These are phyloP conservation scores for Pelargonium cotyledonis DNA, from an alignment of 441 rosid species.

Conservation along the genomic window DNA sequence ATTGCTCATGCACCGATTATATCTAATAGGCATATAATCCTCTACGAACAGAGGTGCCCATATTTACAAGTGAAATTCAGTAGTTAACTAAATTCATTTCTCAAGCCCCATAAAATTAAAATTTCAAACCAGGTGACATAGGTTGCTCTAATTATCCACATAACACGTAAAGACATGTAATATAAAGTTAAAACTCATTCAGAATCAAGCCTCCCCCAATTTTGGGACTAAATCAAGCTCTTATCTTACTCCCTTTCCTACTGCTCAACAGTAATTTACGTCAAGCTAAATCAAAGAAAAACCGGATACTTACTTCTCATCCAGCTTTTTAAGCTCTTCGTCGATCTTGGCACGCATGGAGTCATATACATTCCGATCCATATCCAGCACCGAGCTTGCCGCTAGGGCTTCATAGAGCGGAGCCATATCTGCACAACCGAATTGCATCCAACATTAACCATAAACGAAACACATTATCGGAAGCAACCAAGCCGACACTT, in stretches of 20 bases:
- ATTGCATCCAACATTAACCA: neutral
- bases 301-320: slow-evolving; percentile 62
- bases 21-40: no score
- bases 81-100: neutral
- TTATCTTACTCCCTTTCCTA: neutral
- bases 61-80: neutral
- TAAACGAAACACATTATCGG: neutral
- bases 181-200: neutral
- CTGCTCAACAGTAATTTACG: slow-evolving; percentile 3
- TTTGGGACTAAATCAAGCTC: neutral
- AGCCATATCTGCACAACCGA: slow-evolving; percentile 57
- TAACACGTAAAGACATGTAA: no score
- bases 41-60: no score
- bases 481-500: neutral
- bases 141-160: no score
- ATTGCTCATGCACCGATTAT: no score
- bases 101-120: neutral
- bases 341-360: slow-evolving; percentile 59
- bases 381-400: slow-evolving; percentile 53
- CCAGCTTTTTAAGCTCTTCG: slow-evolving; percentile 83
- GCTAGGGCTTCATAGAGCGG: slow-evolving; percentile 83
- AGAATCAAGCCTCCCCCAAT: neutral
- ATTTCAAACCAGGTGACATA: neutral
- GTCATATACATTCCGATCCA: slow-evolving; percentile 61
- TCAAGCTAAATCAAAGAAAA: neutral